Base-by-base conservation (phyloP, 176 grass and related monocot species). In the Oropetium thomaeum region DNA sequence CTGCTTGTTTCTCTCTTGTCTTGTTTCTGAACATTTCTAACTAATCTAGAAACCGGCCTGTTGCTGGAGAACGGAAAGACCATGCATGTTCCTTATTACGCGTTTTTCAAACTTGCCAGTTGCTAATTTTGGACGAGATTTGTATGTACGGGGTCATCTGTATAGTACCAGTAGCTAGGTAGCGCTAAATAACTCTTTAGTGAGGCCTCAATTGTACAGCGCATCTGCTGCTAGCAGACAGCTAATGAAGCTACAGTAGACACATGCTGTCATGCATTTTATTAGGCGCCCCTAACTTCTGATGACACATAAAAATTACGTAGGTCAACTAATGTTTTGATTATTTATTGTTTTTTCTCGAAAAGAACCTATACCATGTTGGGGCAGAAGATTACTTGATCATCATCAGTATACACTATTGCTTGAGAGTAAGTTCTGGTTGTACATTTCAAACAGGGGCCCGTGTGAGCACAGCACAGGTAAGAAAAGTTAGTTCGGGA, bases 161-260 rank as follows among this genome's bases (percentile, higher is more conserved):
- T 23, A 22, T 53, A 14, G n/a, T n/a, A n/a, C n/a, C n/a, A n/a
- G n/a, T 5, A 23, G 53, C 26, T 58, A 58, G 26, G 55, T 61
- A 61, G 27, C 32, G 16, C 47, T 33, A 58, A 43, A 60, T 57
- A n/a, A n/a, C n/a, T n/a, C n/a, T 38, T 43, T 29, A 51, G n/a
- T 75, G 60, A 74, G 72, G 72, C n/a, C n/a, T 61, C 55, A 75
- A 75, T 75, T 75, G 72, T 75, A 22, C 72, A 60, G 20, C 25
- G 54, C 55, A 61, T 75, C 72, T 61, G 13, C 17, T 40, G 51
- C 70, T 40, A 57, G 51, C 22, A 40, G 33, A 34, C 22, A 27
- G 22, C 70, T 73, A 72, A 15, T 37, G 35, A 59, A 44, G 19
- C 29, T 61, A 61, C n/a, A 39, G 14, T 51, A n/a, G n/a, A n/a